phyloP scores from a whole-genome alignment of 2,329 filamentous ascomycete genomes.

The Hawksworthiomyces lignivorus region DNA sequence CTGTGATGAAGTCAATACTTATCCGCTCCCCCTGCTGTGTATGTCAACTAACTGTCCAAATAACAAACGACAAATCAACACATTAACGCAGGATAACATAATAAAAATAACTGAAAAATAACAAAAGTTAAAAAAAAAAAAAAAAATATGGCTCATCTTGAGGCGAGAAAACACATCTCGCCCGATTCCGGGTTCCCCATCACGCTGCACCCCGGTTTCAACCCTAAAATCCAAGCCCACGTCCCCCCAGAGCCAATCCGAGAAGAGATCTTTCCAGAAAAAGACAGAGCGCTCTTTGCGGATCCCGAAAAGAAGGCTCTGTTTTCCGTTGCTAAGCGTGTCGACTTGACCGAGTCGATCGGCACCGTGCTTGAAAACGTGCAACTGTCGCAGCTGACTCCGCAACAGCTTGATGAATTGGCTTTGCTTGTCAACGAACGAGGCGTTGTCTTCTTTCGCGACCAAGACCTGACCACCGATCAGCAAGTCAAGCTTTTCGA shows the following conservation, averaged over 20 bases:
- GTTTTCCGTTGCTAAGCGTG: constrained; percentile 27
- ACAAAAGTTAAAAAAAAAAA: too few relatives aligned
- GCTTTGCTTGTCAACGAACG: constrained; percentile 38
- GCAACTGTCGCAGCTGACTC: constrained; percentile 37
- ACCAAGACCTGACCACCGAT: constrained; percentile 38
- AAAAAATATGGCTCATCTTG: constrained; percentile 30
- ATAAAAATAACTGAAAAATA: too few relatives aligned
- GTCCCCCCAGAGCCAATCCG: constrained; percentile 31
- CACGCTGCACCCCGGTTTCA: constrained; percentile 38
- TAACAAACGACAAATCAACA: too few relatives aligned
- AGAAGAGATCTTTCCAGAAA: constrained; percentile 22
- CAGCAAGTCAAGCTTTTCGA: constrained; percentile 36
- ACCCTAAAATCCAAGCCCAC: constrained; percentile 34
- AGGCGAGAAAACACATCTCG: constrained; percentile 39
- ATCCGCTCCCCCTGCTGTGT: too few relatives aligned
- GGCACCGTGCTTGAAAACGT: constrained; percentile 29
- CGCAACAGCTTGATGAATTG: constrained; percentile 41
- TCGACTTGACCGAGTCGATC: constrained; percentile 36
- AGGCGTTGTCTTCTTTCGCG: constrained; percentile 40
- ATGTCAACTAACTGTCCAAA: too few relatives aligned
- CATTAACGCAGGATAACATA: too few relatives aligned
- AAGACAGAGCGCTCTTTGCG: constrained; percentile 33
- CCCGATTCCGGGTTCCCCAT: constrained; percentile 40
- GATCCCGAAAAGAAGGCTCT: constrained; percentile 37
- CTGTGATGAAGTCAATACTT: too few relatives aligned